Conservation (phyloP, 108 stramenopile genomes). For the Cyclostephanos tholiformis region DNA sequence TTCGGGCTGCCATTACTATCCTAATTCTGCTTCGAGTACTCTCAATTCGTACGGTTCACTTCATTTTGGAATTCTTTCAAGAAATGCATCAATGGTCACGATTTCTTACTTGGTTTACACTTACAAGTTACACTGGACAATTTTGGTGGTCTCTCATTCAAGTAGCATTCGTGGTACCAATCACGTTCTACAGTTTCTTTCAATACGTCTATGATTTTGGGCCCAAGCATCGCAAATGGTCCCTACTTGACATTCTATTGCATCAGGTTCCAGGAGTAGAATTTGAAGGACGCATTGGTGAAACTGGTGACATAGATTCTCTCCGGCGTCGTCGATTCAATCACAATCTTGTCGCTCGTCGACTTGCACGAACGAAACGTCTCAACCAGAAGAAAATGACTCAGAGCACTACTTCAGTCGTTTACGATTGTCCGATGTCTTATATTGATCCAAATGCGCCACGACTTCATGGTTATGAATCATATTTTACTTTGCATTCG, state of each 20-base stretch:
- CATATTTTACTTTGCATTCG: too few species aligned
- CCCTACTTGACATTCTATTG: neutral
- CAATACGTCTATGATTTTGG: neutral
- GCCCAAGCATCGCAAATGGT: neutral
- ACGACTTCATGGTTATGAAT: too few species aligned
- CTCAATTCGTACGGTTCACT: neutral
- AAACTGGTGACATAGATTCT: too few species aligned
- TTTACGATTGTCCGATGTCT: too few species aligned
- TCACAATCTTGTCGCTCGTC: neutral
- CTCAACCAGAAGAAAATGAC: too few species aligned
- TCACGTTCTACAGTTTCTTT: constrained; percentile 3
- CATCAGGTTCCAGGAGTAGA: neutral
- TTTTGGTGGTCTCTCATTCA: neutral
- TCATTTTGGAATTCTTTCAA: neutral
- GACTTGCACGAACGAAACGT: neutral
- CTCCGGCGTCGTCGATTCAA: neutral
- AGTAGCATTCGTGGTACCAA: neutral
- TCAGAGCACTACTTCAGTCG: too few species aligned
- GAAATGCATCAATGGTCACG: neutral
- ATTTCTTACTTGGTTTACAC: neutral
- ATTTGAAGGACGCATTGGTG: neutral
- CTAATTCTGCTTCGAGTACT: neutral
- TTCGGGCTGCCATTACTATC: constrained; percentile 10
- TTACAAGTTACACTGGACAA: neutral
- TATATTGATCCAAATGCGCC: too few species aligned